A percentile compares a stretch with the other conserved stretches of the same genome.
Conservation (phyloP, 768 basidiomycete genomes). For the Mycena vulgaris region DNA sequence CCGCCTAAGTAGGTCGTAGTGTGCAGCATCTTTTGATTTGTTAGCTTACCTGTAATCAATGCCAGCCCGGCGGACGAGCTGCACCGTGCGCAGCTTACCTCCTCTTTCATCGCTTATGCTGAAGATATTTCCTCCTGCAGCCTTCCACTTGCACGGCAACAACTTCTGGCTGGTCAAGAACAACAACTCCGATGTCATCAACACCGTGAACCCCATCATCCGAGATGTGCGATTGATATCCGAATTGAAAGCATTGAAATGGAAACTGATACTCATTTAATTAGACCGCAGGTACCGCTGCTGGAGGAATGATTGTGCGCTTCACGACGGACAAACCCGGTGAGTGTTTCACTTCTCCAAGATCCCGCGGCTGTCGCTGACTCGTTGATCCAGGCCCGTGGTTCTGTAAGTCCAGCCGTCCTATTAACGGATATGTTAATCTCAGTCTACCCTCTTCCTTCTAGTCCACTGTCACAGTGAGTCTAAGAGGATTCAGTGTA, state of each 20-base stretch:
- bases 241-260: too few relatives aligned
- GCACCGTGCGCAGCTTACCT: slow-evolving; percentile 41
- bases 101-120: too few relatives aligned
- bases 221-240: slow-evolving; percentile 39
- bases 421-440: neutral
- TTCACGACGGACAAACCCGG: slow-evolving; percentile 73
- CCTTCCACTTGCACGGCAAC: slow-evolving; percentile 53
- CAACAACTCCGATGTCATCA: slow-evolving; percentile 47
- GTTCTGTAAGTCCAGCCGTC: slow-evolving; percentile 36
- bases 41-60: neutral
- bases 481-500: neutral
- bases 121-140: slow-evolving; percentile 24
- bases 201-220: slow-evolving; percentile 65
- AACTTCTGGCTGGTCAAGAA: slow-evolving; percentile 59
- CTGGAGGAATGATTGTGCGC: slow-evolving; percentile 55
- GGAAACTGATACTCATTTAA: too few relatives aligned
- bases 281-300: slow-evolving; percentile 38
- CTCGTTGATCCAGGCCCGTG: slow-evolving; percentile 38
- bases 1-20: slow-evolving; percentile 40
- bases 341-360: neutral
- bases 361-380: neutral
- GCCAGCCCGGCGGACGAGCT: slow-evolving; percentile 46
- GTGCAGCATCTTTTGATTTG: too few relatives aligned
- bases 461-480: slow-evolving; percentile 45
- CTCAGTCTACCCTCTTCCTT: neutral